Base-by-base conservation (phyloP, 2,329 filamentous ascomycete species). In the Cadophora gregata region DNA sequence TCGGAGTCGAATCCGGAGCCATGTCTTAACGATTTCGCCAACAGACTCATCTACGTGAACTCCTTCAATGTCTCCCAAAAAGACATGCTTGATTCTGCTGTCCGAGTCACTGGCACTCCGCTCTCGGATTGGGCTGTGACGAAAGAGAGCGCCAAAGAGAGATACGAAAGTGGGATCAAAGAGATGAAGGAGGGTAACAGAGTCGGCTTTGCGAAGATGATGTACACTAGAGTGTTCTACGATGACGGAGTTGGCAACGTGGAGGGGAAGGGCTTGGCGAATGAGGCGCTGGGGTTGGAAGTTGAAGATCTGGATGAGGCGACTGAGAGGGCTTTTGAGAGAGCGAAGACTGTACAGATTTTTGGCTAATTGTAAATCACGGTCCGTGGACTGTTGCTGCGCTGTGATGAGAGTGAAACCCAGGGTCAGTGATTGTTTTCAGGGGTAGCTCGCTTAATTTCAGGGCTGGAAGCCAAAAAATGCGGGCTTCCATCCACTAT, bases 11-110 rank as follows among this genome's bases (percentile, higher is more conserved):
- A 31, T 2, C 1, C 27, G 6, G 25, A 27, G 31, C 50, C 50
- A 19, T 31, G 50, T n/a, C 50, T 31, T 5, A 24, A 12, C 9
- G 50, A 53, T 19, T 53, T 31, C 27, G 73, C 75, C 1, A 83
- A 85, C 72, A 78, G 80, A 51, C 58, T 69, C 0, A 68, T 84
- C 8, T 82, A 80, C 65, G 56, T 85, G 14, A 77, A 75, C 24
- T 82, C 79, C 62, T 86, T 85, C 75, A 71, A 73, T 4, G 64
- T 84, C 63, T 82, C 72, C 61, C 85, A 88, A 70, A 78, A 77
- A 25, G 84, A 87, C 7, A 87, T 88, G 78, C 77, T 78, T 9
- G 76, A 73, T n/a, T 73, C 71, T 10, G 69, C 73, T 4, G 59
- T 71, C 38, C 71, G 76, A 2, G 72, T 70, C 1, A 69, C 62